These are phyloP conservation scores for Eimeria maxima DNA, from an alignment of 169 alveolate genomes.

Conservation along the genomic window DNA sequence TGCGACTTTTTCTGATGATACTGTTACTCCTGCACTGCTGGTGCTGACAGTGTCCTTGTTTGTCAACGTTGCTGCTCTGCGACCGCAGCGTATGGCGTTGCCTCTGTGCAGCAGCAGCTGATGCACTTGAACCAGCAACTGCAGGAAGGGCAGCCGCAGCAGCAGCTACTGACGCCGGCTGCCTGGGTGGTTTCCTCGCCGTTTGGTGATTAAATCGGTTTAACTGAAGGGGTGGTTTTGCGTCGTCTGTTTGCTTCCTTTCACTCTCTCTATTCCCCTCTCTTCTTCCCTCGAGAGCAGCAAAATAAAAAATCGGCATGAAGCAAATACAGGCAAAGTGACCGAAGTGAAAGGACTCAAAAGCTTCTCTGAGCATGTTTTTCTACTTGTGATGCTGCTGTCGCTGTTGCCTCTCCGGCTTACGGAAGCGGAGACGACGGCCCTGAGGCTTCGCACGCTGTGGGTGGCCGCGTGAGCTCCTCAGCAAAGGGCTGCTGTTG, in stretches of 20 bases:
- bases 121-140: background rate
- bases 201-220: no score
- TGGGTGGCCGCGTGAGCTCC: slow-evolving; percentile 32
- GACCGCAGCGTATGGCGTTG: background rate
- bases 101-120: background rate
- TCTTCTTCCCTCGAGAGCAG: no score
- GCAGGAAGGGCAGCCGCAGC: background rate
- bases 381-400: background rate
- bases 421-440: slow-evolving; percentile 42
- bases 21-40: no score
- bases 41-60: no score
- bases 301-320: background rate
- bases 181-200: no score
- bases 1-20: no score
- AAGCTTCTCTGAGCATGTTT: no score
- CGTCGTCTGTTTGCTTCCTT: no score
- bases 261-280: background rate
- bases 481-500: slow-evolving; percentile 45
- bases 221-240: no score
- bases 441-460: slow-evolving; percentile 39
- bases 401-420: background rate
- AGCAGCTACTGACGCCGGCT: no score
- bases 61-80: no score
- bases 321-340: background rate
- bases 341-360: background rate